Evolutionary conservation across 2,329 filamentous ascomycete genomes (phyloP), one percentile per base, ranked within the genome.

Genomic region (Sporothrix pallida): DNA sequence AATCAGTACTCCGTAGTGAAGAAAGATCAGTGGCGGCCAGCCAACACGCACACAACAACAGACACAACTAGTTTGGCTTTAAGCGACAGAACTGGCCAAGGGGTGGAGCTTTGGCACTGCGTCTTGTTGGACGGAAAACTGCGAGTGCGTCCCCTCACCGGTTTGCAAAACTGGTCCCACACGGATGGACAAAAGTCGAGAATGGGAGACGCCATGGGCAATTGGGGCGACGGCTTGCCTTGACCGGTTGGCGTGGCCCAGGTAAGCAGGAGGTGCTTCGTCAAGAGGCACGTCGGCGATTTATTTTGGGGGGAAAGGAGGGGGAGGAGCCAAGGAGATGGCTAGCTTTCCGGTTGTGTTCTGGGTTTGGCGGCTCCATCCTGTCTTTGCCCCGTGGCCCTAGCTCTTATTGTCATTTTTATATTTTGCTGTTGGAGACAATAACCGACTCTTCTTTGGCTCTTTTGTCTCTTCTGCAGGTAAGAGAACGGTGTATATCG

Each of bases 91-190:
- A 48, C 17, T 26, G 42, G n/a, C 6, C 44, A 20, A 50, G 65
- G 48, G 67, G 68, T 70, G 52, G 68, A 70, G 37, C 52, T 46
- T 4, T 20, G 13, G 46, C 46, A 52, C 50, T 68, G n/a, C 5
- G 42, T 31, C 31, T 37, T 37, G 17, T n/a, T 48, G 12, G 37
- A 46, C 20, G 42, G 54, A 12, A 37, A 31, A 68, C 63, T 50
- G 31, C 69, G 54, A 63, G 44, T 71, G 50, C 31, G 68, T 70
- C 54, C 37, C 46, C 70, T 74, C 73, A 72, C 65, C 70, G 73
- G 70, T 65, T 74, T 56, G 70, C 54, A 67, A 42, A 17, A 9
- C 42, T 20, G 67, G 71, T 50, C 67, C 70, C 73, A 72, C 70
- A 72, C 70, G 54, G 68, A 26, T 56, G 52, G 50, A 15, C 20